phyloP scores from a whole-genome alignment of 192 early-diverging fungal species.

The Backusella tarrabulga region DNA sequence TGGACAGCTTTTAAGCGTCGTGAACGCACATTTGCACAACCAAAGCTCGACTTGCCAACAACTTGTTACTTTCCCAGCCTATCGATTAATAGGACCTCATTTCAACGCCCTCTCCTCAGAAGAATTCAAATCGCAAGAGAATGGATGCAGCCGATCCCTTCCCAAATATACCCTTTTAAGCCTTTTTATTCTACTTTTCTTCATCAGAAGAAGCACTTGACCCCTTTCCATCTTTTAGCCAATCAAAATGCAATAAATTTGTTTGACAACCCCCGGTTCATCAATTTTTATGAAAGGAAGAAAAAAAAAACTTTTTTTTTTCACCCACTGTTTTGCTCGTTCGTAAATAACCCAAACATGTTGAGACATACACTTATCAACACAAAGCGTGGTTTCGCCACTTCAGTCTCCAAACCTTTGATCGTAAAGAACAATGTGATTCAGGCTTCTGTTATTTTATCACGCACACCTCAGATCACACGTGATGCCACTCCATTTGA shows the following conservation, averaged over 20 bases:
- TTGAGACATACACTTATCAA: slow-evolving; percentile 1
- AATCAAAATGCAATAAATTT: not conserved
- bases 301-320: too few species aligned
- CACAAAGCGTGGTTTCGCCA: slow-evolving; percentile 10
- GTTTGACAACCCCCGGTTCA: slow-evolving; percentile 4
- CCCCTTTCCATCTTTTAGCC: slow-evolving; percentile 1
- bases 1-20: not conserved
- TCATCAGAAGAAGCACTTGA: not conserved
- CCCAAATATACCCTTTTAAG: not conserved
- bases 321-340: not conserved
- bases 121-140: not conserved
- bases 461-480: slow-evolving; percentile 67
- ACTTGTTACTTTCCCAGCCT: not conserved
- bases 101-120: not conserved
- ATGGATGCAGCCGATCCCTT: not conserved
- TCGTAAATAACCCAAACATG: not conserved
- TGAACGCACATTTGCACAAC: not conserved
- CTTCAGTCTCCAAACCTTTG: slow-evolving; percentile 20
- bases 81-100: not conserved
- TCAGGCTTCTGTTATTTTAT: slow-evolving; percentile 62
- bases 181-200: not conserved
- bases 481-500: slow-evolving; percentile 63
- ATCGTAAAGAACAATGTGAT: slow-evolving; percentile 44
- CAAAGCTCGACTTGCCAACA: not conserved
- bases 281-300: not conserved